Evolutionary conservation across 129 eudicot genomes (phyloP).

Genomic region (Cynara cardunculus): DNA sequence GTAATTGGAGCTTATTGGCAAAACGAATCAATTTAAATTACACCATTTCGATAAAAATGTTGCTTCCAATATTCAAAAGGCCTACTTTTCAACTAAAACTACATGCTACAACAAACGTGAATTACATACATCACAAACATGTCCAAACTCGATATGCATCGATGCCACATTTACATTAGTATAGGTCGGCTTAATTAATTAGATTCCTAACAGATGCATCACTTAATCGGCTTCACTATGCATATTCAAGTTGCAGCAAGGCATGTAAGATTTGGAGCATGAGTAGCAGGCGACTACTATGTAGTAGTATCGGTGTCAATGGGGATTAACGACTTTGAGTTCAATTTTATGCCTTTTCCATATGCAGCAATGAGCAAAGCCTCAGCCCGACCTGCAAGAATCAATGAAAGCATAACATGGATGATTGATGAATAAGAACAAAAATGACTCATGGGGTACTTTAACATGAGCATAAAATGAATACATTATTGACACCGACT

Average conservation of each 20-base stretch:
- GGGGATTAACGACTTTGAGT: background rate
- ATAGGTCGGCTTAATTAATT: background rate
- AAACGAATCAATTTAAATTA: too few relatives aligned
- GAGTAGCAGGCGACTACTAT: background rate
- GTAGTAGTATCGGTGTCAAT: background rate
- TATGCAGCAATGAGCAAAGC: constrained; percentile 95
- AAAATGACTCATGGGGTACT: background rate
- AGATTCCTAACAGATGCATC: background rate
- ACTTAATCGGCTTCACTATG: background rate
- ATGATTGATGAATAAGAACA: background rate
- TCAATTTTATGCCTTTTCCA: constrained; percentile 64
- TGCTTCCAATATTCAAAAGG: background rate
- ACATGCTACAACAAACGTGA: constrained; percentile 4
- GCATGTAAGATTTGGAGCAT: background rate
- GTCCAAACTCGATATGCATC: background rate
- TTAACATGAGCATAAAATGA: too few relatives aligned
- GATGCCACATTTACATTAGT: constrained; percentile 4
- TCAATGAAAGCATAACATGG: background rate
- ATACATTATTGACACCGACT: background rate
- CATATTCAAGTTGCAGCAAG: constrained; percentile 6
- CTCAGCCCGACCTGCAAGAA: constrained; percentile 88
- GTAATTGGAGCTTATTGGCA: too few relatives aligned
- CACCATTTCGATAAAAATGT: background rate
- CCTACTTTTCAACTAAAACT: background rate
- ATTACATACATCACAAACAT: background rate